phyloP scores from a whole-genome alignment of 352 stramenopile species.

The Phytophthora ramorum region DNA sequence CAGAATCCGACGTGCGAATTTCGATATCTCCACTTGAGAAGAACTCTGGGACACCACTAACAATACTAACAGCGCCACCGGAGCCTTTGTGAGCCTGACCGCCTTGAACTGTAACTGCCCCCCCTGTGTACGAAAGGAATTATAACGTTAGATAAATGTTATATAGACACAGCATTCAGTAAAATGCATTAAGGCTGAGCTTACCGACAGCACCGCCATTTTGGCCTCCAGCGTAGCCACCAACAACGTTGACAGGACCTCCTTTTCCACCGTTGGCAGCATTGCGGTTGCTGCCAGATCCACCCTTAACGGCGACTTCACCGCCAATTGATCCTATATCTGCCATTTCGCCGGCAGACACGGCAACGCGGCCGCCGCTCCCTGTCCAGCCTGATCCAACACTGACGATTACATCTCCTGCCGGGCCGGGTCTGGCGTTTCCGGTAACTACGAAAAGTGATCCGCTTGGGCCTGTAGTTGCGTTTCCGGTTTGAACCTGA shows the following conservation, averaged over 20 bases:
- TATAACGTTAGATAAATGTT: conserved; percentile 7
- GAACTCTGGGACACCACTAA: conserved; percentile 48
- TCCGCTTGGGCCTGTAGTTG: conserved; percentile 74
- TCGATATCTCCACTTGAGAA: conserved; percentile 63
- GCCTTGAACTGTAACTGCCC: conserved; percentile 53
- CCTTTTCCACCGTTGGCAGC: conserved; percentile 62
- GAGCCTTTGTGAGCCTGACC: conserved; percentile 52
- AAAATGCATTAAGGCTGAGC: not conserved
- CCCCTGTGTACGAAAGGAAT: conserved; percentile 34
- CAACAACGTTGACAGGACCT: conserved; percentile 59
- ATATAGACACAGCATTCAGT: not conserved
- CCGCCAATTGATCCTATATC: conserved; percentile 55
- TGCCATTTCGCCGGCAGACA: conserved; percentile 71
- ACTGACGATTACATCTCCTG: conserved; percentile 76
- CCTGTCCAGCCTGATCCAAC: conserved; percentile 87
- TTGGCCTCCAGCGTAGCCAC: conserved; percentile 59
- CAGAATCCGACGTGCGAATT: conserved; percentile 74
- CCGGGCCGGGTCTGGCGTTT: conserved; percentile 65
- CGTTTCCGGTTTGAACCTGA: conserved; percentile 72
- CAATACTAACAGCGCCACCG: conserved; percentile 58
- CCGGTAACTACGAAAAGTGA: conserved; percentile 81
- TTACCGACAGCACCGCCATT: conserved; percentile 53
- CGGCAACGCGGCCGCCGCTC: conserved; percentile 80
- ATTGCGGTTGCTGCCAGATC: conserved; percentile 51
- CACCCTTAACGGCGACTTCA: conserved; percentile 55